These are phyloP conservation scores for Helianthus tuberosus DNA, from an alignment of 129 eudicot genomes.

Conservation along the genomic window DNA sequence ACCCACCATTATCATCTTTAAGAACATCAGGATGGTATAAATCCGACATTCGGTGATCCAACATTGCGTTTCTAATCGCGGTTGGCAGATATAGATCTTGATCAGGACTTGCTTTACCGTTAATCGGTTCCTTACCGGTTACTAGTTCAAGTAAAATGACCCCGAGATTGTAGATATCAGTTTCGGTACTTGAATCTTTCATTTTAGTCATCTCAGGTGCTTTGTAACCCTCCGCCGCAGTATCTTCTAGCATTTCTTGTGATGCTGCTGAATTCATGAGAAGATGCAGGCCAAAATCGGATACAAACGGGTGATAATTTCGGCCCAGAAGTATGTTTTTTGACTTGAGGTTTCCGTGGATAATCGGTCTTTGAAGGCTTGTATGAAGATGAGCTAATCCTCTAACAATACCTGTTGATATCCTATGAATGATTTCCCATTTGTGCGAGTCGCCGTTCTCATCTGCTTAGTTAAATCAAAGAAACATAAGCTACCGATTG, in stretches of 20 bases:
- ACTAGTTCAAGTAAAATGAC: slow-evolving; percentile 77
- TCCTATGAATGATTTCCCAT: slow-evolving; percentile 68
- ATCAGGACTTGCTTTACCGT: slow-evolving; percentile 53
- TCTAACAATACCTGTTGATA: slow-evolving; percentile 68
- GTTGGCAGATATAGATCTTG: slow-evolving; percentile 70
- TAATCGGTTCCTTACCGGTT: slow-evolving; percentile 66
- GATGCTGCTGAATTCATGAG: slow-evolving; percentile 67
- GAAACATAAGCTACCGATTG: slow-evolving; percentile 7
- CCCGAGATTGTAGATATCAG: slow-evolving; percentile 84
- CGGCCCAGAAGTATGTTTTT: slow-evolving; percentile 67
- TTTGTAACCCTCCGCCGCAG: slow-evolving; percentile 81
- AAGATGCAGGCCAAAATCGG: slow-evolving; percentile 83
- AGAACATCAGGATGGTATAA: slow-evolving; percentile 73
- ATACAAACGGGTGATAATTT: slow-evolving; percentile 55
- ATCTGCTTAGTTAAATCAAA: slow-evolving; percentile 46
- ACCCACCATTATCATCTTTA: slow-evolving; percentile 31
- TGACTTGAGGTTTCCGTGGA: slow-evolving; percentile 95
- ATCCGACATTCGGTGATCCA: slow-evolving; percentile 59
- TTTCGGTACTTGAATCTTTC: slow-evolving; percentile 58
- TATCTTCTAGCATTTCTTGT: slow-evolving; percentile 81
- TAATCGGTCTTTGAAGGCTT: slow-evolving; percentile 59
- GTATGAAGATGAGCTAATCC: slow-evolving; percentile 77
- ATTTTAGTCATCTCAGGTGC: slow-evolving; percentile 87
- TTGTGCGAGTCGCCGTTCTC: slow-evolving; percentile 68
- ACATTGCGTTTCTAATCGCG: slow-evolving; percentile 56